Conservation (phyloP, 1,139 yeast species). For the Yamadazyma songkhlaensis region DNA sequence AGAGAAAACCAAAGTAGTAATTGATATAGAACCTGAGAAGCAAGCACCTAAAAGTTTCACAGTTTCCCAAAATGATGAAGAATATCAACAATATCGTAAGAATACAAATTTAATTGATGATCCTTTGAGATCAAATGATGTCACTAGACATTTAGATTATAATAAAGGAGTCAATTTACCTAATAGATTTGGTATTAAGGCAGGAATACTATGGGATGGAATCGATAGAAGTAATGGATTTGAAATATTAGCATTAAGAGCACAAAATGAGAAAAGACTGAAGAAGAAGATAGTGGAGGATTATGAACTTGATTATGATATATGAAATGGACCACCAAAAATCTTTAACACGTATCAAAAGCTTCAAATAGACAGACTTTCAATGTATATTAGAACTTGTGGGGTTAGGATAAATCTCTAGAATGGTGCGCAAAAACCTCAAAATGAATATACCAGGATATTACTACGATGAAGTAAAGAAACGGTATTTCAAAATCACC, state of each 20-base stretch:
- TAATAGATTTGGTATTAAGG: constrained; percentile 72
- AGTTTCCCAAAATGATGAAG: constrained; percentile 33
- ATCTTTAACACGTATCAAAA: too few species aligned
- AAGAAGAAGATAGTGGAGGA: constrained; percentile 23
- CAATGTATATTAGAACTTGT: too few species aligned
- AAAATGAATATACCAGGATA: constrained; percentile 42
- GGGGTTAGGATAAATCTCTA: too few species aligned
- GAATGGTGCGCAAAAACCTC: constrained; percentile 1
- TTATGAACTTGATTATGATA: constrained; percentile 27
- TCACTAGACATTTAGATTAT: constrained; percentile 20
- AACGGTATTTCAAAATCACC: constrained; percentile 43
- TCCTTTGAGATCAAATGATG: constrained; percentile 46
- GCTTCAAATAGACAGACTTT: too few species aligned
- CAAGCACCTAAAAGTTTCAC: constrained; percentile 21
- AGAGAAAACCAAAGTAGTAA: constrained; percentile 10
- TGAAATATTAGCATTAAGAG: constrained; percentile 62
- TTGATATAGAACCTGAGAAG: neutral
- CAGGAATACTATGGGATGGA: constrained; percentile 93
- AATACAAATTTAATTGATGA: constrained; percentile 53
- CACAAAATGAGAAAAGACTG: constrained; percentile 46
- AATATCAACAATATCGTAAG: constrained; percentile 33
- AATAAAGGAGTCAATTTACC: constrained; percentile 53
- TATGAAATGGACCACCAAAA: neutral
- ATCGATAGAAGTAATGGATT: constrained; percentile 90
- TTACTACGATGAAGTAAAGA: constrained; percentile 40